These are phyloP conservation scores for Xylaria sp. DNA, from an alignment of 2,329 filamentous ascomycete species.

Conservation along the genomic window DNA sequence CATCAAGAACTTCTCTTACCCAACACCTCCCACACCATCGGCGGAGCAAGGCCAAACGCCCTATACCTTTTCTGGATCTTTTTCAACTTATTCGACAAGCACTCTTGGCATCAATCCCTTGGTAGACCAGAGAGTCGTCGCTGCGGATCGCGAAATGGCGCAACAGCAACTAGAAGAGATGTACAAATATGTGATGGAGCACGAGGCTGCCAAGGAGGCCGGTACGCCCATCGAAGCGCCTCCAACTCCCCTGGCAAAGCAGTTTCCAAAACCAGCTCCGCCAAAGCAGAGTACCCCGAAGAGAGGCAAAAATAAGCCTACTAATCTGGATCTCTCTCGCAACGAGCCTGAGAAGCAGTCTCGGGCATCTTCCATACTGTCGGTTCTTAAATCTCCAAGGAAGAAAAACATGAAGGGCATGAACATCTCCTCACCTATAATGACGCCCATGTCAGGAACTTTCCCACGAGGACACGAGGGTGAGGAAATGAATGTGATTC, in stretches of 20 bases:
- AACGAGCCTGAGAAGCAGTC: slow-evolving; percentile 64
- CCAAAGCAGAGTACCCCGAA: slow-evolving; percentile 63
- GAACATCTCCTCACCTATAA: slow-evolving; percentile 72
- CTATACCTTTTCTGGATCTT: slow-evolving; percentile 60
- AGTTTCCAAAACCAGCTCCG: slow-evolving; percentile 35
- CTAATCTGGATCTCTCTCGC: slow-evolving; percentile 54
- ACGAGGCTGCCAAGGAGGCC: slow-evolving; percentile 75
- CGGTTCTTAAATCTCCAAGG: slow-evolving; percentile 69
- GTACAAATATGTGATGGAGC: slow-evolving; percentile 91
- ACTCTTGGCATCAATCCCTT: slow-evolving; percentile 71
- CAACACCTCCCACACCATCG: slow-evolving; percentile 52
- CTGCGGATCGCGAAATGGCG: slow-evolving; percentile 77
- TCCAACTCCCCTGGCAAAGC: slow-evolving; percentile 52
- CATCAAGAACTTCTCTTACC: slow-evolving; percentile 63
- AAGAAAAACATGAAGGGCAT: slow-evolving; percentile 62
- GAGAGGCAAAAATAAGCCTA: slow-evolving; percentile 50
- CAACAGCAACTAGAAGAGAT: slow-evolving; percentile 88
- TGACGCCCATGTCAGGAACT: slow-evolving; percentile 69
- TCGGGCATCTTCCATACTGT: slow-evolving; percentile 67
- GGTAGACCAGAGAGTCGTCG: slow-evolving; percentile 81
- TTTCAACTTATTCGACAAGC: slow-evolving; percentile 59
- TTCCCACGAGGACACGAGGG: slow-evolving; percentile 63
- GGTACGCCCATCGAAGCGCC: slow-evolving; percentile 61
- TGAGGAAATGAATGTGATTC: slow-evolving; percentile 67
- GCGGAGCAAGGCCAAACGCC: slow-evolving; percentile 49